Conservation (phyloP, 1,284 basidiomycete genomes). For the Ustilago loliicola region DNA sequence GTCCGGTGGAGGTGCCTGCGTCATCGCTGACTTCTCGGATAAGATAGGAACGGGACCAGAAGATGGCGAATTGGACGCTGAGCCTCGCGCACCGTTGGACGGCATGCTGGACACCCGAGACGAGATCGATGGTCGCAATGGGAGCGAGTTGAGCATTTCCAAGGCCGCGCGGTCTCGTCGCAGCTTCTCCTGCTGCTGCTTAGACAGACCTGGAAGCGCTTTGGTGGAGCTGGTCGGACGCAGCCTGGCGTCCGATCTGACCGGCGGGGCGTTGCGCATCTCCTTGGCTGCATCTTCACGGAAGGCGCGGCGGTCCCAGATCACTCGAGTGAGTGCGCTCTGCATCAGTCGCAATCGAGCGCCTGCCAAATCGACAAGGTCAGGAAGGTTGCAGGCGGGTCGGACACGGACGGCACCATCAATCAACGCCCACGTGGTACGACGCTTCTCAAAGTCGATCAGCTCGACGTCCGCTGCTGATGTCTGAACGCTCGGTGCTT, state of each 20-base stretch:
- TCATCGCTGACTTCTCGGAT: conserved; percentile 19
- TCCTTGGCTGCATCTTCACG: conserved; percentile 64
- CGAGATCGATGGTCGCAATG: conserved; percentile 37
- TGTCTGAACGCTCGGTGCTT: conserved; percentile 30
- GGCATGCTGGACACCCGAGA: conserved; percentile 52
- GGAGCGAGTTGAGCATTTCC: conserved; percentile 35
- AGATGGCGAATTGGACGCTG: conserved; percentile 16
- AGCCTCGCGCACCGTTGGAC: conserved; percentile 16
- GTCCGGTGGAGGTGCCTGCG: conserved; percentile 35
- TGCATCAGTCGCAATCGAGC: conserved; percentile 59
- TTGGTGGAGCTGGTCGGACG: conserved; percentile 40
- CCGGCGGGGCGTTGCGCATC: conserved; percentile 46
- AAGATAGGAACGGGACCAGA: conserved; percentile 14
- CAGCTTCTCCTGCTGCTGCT: conserved; percentile 62
- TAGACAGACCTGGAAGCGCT: conserved; percentile 49
- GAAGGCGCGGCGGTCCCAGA: conserved; percentile 63
- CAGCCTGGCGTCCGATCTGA: conserved; percentile 29
- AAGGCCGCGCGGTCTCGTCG: conserved; percentile 56
- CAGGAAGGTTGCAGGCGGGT: conserved; percentile 38
- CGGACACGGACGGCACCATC: conserved; percentile 53
- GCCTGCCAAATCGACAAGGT: conserved; percentile 57
- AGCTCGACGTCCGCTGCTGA: conserved; percentile 46
- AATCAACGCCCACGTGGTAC: conserved; percentile 61
- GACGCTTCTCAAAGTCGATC: conserved; percentile 65
- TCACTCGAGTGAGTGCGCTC: conserved; percentile 49